These are phyloP conservation scores for Fusarium duplospermum DNA, from an alignment of 2,329 filamentous ascomycete genomes.

Conservation along the genomic window DNA sequence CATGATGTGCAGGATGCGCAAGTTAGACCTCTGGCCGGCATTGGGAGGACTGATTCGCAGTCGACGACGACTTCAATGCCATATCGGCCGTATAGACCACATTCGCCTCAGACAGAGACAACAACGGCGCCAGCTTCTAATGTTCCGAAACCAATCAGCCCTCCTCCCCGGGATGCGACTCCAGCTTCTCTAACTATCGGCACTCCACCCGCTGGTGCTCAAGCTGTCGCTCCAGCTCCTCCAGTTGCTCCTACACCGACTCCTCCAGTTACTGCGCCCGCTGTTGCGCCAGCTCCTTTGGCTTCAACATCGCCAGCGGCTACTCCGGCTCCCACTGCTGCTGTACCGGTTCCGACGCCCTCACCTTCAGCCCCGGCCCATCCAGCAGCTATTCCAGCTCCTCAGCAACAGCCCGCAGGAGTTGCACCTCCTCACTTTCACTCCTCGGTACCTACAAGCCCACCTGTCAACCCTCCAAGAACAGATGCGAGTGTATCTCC, in stretches of 20 bases:
- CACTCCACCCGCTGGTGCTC: neutral
- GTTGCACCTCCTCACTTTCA: slow-evolving; percentile 41
- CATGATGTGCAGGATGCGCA: slow-evolving; percentile 24
- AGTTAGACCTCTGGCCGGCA: slow-evolving; percentile 9
- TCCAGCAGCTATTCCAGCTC: neutral
- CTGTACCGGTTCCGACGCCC: neutral
- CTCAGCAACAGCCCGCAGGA: slow-evolving; percentile 24
- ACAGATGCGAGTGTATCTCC: slow-evolving; percentile 8
- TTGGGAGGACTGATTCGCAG: slow-evolving; percentile 33
- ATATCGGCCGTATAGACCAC: slow-evolving; percentile 47
- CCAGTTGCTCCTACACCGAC: neutral
- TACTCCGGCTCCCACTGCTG: neutral
- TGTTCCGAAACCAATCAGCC: slow-evolving; percentile 12
- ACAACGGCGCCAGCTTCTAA: slow-evolving; percentile 3
- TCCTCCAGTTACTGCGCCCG: neutral
- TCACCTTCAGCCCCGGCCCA: neutral
- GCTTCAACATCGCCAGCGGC: neutral
- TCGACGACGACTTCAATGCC: slow-evolving; percentile 36
- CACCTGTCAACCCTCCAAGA: neutral
- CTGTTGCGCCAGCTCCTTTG: slow-evolving; percentile 1
- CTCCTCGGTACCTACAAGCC: slow-evolving; percentile 12
- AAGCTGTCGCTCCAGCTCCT: neutral
- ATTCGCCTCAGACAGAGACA: slow-evolving; percentile 27
- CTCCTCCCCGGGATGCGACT: slow-evolving; percentile 16
- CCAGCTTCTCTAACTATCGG: neutral